phyloP scores from a whole-genome alignment of 208 protist species.

The Naegleria lovaniensis region DNA sequence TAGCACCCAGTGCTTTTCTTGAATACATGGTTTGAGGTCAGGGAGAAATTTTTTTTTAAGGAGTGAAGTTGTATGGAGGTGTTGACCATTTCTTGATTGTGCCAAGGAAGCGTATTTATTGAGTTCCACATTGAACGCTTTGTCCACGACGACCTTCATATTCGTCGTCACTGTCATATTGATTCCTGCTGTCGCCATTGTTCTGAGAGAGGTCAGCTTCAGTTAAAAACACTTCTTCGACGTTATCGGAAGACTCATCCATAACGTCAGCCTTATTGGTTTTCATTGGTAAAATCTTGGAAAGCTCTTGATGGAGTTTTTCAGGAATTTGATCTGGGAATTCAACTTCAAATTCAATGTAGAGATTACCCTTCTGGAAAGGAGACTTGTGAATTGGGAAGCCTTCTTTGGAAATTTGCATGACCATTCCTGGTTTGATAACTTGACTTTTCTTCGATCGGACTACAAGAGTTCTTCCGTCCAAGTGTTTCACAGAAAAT shows the following conservation, averaged over 20 bases:
- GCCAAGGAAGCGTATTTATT: too few species aligned
- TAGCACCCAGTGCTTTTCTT: too few species aligned
- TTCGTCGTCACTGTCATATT: background rate
- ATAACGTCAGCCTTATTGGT: background rate
- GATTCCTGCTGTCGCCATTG: background rate
- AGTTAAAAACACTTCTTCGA: background rate
- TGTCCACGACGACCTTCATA: background rate
- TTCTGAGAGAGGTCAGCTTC: background rate
- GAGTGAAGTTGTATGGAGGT: too few species aligned
- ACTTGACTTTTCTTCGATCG: slow-evolving; percentile 53
- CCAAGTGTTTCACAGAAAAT: slow-evolving; percentile 75
- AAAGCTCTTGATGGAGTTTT: background rate
- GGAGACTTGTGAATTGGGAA: slow-evolving; percentile 80
- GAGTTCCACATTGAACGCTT: background rate
- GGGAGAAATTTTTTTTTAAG: too few species aligned
- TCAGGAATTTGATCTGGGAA: slow-evolving; percentile 63
- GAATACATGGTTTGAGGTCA: too few species aligned
- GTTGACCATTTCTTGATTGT: too few species aligned
- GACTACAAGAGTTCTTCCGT: slow-evolving; percentile 74
- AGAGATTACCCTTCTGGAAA: slow-evolving; percentile 73
- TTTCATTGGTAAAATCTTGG: background rate
- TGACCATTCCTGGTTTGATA: slow-evolving; percentile 72
- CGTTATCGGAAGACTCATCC: background rate
- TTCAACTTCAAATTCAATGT: slow-evolving; percentile 76
- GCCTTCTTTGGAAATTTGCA: slow-evolving; percentile 74